These are phyloP conservation scores for Triangularia setosa DNA, from an alignment of 2,329 filamentous ascomycete genomes.

Conservation along the genomic window DNA sequence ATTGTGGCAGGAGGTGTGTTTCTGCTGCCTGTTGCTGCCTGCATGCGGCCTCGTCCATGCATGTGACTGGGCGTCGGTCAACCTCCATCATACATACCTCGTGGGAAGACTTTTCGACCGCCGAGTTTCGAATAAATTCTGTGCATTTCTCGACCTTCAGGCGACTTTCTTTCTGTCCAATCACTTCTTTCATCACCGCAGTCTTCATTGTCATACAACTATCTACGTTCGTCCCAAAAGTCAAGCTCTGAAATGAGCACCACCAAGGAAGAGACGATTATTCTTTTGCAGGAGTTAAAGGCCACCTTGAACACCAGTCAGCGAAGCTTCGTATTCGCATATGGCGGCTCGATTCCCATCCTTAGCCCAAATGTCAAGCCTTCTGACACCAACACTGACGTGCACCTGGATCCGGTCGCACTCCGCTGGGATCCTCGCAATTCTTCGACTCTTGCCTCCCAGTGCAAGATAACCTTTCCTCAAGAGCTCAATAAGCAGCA, in stretches of 20 bases:
- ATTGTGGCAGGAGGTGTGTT: too few species aligned
- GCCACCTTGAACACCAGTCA: background rate
- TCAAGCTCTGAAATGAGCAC: background rate
- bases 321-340: background rate
- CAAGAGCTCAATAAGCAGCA: background rate
- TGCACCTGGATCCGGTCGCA: conserved; percentile 3
- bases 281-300: background rate
- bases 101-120: too few species aligned
- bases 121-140: too few species aligned
- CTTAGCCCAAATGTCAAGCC: background rate
- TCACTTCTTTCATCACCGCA: too few species aligned
- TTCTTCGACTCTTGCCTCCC: background rate
- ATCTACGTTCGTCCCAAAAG: background rate
- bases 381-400: background rate
- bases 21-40: too few species aligned
- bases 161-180: too few species aligned
- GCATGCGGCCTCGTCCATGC: too few species aligned
- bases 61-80: too few species aligned
- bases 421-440: conserved; percentile 23
- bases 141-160: too few species aligned
- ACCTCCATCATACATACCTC: too few species aligned
- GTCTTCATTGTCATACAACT: too few species aligned
- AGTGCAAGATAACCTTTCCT: conserved; percentile 20
- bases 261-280: background rate
- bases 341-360: background rate